Base-by-base conservation (phyloP, 2,329 filamentous ascomycete genomes). In the Xylaria sp. region DNA sequence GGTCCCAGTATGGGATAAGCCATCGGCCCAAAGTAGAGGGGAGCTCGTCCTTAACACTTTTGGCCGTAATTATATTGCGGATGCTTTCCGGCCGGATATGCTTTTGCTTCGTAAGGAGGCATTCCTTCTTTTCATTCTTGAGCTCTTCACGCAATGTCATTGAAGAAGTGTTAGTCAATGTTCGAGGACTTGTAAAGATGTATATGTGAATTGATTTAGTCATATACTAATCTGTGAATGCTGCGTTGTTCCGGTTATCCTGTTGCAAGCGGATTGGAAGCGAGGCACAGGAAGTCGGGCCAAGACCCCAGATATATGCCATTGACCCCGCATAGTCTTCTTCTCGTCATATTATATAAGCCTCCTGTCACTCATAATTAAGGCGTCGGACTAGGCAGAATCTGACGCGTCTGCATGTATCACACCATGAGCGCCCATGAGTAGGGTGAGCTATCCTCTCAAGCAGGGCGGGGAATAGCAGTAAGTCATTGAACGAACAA, bases 41-140 rank as follows among this genome's bases (percentile, higher is more conserved):
- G 33, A 59, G 56, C 38, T 59, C 56, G 6, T 33, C 4, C 40
- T 33, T 46, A 20, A 59, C 40, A 59, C 26, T 31, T 46, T 46
- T 6, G 38, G 15, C 56, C 17, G 56, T 59, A n/a, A 59, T 59
- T 44, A 46, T 46, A 31, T 23, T 46, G 2, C 26, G 56, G 20
- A 59, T 59, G 23, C 2, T 10, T 7, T 46, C 26, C 4, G 56
- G 56, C 40, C 40, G 56, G 40, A 46, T 46, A 20, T 7, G 56
- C 6, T 59, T 2, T 10, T 26, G 6, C 23, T 33, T 46, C 6
- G 38, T 59, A 33, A 59, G 23, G 40, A 2, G 20, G 40, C 56
- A 59, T 44, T 10, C 15, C 38, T 46, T 5, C 15, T 20, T 46
- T 33, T 40, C 15, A 46, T 17, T 26, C 40, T 1, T n/a, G 6